Evolutionary conservation across 768 basidiomycete species (phyloP).

Genomic region (Tremella yokohamensis): DNA sequence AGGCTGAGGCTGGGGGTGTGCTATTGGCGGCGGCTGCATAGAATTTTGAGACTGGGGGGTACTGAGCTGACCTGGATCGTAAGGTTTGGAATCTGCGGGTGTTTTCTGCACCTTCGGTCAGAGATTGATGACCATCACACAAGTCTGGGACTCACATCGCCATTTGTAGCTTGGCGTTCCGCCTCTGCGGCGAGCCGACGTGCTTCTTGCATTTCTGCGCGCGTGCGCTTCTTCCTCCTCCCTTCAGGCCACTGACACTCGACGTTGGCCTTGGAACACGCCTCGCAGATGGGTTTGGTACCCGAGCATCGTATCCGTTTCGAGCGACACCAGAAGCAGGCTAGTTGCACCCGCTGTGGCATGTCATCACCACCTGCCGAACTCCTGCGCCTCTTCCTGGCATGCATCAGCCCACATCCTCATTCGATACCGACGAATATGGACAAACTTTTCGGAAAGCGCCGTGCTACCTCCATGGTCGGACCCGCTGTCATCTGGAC

Average conservation of each 20-base stretch:
- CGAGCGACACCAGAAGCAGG: constrained; percentile 37
- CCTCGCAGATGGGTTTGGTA: constrained; percentile 30
- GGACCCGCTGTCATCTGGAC: too few relatives aligned
- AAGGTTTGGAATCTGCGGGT: too few relatives aligned
- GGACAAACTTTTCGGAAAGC: not conserved
- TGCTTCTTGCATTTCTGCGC: constrained; percentile 48
- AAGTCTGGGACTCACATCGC: not conserved
- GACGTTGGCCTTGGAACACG: constrained; percentile 34
- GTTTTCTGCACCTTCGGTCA: too few relatives aligned
- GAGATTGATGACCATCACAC: not conserved
- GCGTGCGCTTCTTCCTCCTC: constrained; percentile 42
- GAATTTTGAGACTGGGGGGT: too few relatives aligned
- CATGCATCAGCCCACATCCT: not conserved
- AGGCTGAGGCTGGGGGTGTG: not conserved
- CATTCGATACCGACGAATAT: not conserved
- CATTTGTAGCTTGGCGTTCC: not conserved
- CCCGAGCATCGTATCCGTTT: constrained; percentile 41
- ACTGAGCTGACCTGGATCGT: too few relatives aligned
- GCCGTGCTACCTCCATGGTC: too few relatives aligned
- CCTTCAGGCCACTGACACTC: constrained; percentile 44
- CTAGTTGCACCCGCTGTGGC: constrained; percentile 33
- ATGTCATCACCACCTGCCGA: not conserved
- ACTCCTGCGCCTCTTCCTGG: not conserved
- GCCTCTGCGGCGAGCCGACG: constrained; percentile 16
- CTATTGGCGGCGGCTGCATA: too few relatives aligned